Evolutionary conservation across 2,329 filamentous ascomycete species (phyloP), one percentile per base, ranked within the genome.

Genomic region (Fusarium acutatum): DNA sequence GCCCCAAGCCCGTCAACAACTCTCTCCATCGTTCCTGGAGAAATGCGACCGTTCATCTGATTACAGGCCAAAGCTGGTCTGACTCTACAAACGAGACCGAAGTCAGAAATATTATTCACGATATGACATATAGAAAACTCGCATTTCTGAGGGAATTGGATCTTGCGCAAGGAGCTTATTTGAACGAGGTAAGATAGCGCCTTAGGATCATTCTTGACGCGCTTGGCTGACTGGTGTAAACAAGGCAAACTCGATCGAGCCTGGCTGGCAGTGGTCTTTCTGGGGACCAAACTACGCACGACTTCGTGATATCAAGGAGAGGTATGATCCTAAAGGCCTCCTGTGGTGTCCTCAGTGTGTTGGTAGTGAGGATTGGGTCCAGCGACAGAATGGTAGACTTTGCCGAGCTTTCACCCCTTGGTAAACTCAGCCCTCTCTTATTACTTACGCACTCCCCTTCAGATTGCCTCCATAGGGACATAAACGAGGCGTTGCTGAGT

Each of bases 351-450:
- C 28, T 22, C 46, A 24, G 14, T 56, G 63, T 26, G 49, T 62
- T n/a, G 49, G 58, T 35, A 66, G 58, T 18, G 63, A 66, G 17
- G 58, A 37, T 8, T 66, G 57, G 58, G 34, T 62, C 6, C 56
- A 60, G 20, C 56, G 47, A 11, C 35, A n/a, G 17, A 38, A 64
- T n/a, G 44, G 62, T 2, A 38, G 18, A 13, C 38, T 65, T 17
- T 65, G 62, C 26, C 20, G 37, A 30, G 37, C n/a, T 1, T 64
- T 56, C 10, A 3, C 32, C 0, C 49, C 59, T 15, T 61, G 49
- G 38, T 61, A 61, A 24, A 24, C 38, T 15, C 22, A n/a, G 22
- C 14, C 22, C 6, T n/a, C 22, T 40, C 7, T n/a, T n/a, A 10
- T 40, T n/a, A 40, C 13, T 40, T n/a, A 40, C 13, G 10, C 38